Base-by-base conservation (phyloP, 495 filamentous ascomycete genomes). In the Penicillium paradoxum region DNA sequence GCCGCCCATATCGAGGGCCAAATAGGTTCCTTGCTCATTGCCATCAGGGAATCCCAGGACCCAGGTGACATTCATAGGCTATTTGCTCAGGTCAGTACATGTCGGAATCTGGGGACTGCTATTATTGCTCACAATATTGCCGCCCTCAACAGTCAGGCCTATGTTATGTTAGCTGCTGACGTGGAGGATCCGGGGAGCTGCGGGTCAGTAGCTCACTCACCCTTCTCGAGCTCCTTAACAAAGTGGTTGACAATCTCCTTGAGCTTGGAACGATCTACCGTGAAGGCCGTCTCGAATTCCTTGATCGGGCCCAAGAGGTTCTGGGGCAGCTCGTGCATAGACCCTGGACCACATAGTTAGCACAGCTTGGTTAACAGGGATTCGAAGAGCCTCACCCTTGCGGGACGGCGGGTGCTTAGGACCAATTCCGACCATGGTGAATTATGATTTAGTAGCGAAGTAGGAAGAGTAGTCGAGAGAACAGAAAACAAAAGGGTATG, bases 11-110 rank as follows among this genome's bases (percentile, higher is more conserved):
- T 98, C 93, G 29, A 98, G 78, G 58, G 93, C 93, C 41, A 98
- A 78, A 69, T 83, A 98, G 34, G 88, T 96, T 55, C 93, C 93
- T 13, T 84, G 86, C 68, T 98, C 93, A 53, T 91, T 57, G 48
- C 93, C 93, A 63, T 87, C 86, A 52, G 93, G 93, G 71, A 88
- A 95, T 50, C 83, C 85, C 85, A 97, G 91, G 51, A 93, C 91
- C 93, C 93, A 98, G 45, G 93, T 97, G 37, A 93, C 88, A 73
- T 97, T 97, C 93, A 98, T 98, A 54, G 93, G 93, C 91, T 96
- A 69, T 27, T 29, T 19, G 6, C 1, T 3, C 37, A 10, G 40
- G 39, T 34, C 8, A 42, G 39, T 21, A 18, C 17, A 46, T 27
- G 11, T 37, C 34, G 19, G 33, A 21, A 22, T 19, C 50, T 11